phyloP scores from a whole-genome alignment of 2,329 filamentous ascomycete species.

The Fusarium pseudonygamai region DNA sequence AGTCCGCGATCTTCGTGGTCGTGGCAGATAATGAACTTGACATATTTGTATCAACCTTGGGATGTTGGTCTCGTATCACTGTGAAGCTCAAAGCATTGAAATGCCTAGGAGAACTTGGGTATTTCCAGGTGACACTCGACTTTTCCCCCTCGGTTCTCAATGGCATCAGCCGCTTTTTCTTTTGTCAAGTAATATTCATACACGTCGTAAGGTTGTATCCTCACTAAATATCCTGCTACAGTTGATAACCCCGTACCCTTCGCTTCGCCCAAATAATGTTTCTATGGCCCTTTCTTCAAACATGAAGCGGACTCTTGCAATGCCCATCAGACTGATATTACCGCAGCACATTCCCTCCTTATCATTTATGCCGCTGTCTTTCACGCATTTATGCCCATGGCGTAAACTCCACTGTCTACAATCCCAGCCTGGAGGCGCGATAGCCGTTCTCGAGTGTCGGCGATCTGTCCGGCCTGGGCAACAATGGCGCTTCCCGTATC shows the following conservation, averaged over 20 bases:
- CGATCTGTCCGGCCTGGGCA: slow-evolving; percentile 54
- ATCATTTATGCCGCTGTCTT: neutral
- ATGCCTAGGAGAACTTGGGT: neutral
- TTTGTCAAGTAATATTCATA: slow-evolving; percentile 40
- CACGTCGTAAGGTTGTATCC: slow-evolving; percentile 38
- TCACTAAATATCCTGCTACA: slow-evolving; percentile 12
- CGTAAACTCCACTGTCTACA: slow-evolving; percentile 51
- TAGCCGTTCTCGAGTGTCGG: slow-evolving; percentile 54
- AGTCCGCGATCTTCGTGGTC: slow-evolving; percentile 19
- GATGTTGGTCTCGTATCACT: neutral
- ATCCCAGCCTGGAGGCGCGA: slow-evolving; percentile 54
- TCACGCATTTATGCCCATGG: slow-evolving; percentile 46
- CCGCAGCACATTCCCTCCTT: neutral
- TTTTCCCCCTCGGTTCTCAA: neutral
- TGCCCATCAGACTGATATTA: slow-evolving; percentile 25
- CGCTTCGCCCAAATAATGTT: neutral
- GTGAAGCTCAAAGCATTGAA: neutral
- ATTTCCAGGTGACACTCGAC: neutral
- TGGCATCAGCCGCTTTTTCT: neutral
- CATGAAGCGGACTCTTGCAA: slow-evolving; percentile 16
- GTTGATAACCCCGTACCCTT: neutral
- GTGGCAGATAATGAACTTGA: slow-evolving; percentile 38
- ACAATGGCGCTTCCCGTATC: slow-evolving; percentile 55
- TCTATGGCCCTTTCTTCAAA: slow-evolving; percentile 3
- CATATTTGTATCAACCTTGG: neutral